Base-by-base conservation (phyloP, 176 grass and related monocot genomes). In the Ampelocalamus luodianensis region DNA sequence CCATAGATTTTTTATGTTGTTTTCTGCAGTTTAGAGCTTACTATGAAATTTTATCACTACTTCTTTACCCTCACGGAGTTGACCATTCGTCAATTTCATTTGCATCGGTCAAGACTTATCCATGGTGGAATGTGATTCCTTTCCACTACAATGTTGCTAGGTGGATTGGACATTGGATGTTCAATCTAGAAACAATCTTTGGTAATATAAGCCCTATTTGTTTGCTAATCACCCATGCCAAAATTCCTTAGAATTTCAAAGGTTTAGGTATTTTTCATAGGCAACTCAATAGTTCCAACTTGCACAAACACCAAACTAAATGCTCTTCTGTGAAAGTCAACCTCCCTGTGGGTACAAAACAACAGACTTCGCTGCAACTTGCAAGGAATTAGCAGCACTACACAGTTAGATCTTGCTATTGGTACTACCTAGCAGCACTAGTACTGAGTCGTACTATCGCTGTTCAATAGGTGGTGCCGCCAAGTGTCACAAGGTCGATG, bases 111-210 rank as follows among this genome's bases (percentile, higher is more conserved):
- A 81, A 82, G 27, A 50, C 48, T 23, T 29, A 34, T 61, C 80
- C 49, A 67, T 83, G 69, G 60, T 78, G 88, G 89, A 90, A 87
- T 83, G 80, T 34, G 80, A 74, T 79, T 44, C 79, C 18, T 79
- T 37, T 14, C 74, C 74, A 79, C 83, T 78, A 54, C 60, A 40
- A 73, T 61, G 37, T 5, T 44, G 82, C 45, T 22, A 68, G 42
- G 79, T 60, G 50, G 80, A 86, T 90, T 36, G 51, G 20, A 46
- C 66, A 77, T 90, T 82, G 56, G 29, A 72, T 10, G 58, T 69
- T 67, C 16, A 77, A 23, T 87, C 42, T 69, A 68, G 60, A 87
- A 79, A 50, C 62, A 49, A 79, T 37, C 48, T 65, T 26, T 49
- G 32, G 16, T 59, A 43, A n/a, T 23, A 24, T 17, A 34, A 8